Evolutionary conservation across 495 filamentous ascomycete genomes (phyloP).

Genomic region (Penicillium diatomitis): DNA sequence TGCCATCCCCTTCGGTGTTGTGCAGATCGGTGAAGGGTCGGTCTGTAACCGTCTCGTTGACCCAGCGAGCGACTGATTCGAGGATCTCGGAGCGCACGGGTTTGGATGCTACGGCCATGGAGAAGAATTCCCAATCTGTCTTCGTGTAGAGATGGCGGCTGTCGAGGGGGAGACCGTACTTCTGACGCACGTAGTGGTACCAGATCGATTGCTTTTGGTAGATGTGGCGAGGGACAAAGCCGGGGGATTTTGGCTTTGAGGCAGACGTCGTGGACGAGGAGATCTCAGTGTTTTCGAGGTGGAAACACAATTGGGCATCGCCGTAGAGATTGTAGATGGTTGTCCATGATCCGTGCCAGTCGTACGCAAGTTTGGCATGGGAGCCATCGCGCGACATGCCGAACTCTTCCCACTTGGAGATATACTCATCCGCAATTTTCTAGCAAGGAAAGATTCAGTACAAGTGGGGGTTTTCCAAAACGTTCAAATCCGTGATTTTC

Average conservation of each 20-base stretch:
- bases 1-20: slow-evolving; percentile 62
- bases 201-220: slow-evolving; percentile 78
- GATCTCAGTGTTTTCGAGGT: slow-evolving; percentile 42
- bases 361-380: slow-evolving; percentile 84
- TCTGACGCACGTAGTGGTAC: slow-evolving; percentile 76
- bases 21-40: slow-evolving; percentile 78
- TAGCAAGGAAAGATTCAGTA: slow-evolving; percentile 5
- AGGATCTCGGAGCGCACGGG: slow-evolving; percentile 63
- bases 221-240: slow-evolving; percentile 60
- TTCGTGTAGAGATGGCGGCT: slow-evolving; percentile 85
- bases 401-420: slow-evolving; percentile 73
- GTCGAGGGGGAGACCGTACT: slow-evolving; percentile 79
- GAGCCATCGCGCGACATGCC: slow-evolving; percentile 73
- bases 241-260: slow-evolving; percentile 14
- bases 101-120: slow-evolving; percentile 64
- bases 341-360: slow-evolving; percentile 94
- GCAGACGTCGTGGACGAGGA: background rate
- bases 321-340: slow-evolving; percentile 88
- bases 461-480: background rate
- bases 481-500: background rate
- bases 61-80: slow-evolving; percentile 69
- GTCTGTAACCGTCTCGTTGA: slow-evolving; percentile 76
- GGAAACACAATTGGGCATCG: slow-evolving; percentile 75
- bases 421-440: slow-evolving; percentile 66
- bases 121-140: slow-evolving; percentile 89